Evolutionary conservation across 2,329 filamentous ascomycete genomes (phyloP).

Genomic region (Monosporascus sp.): DNA sequence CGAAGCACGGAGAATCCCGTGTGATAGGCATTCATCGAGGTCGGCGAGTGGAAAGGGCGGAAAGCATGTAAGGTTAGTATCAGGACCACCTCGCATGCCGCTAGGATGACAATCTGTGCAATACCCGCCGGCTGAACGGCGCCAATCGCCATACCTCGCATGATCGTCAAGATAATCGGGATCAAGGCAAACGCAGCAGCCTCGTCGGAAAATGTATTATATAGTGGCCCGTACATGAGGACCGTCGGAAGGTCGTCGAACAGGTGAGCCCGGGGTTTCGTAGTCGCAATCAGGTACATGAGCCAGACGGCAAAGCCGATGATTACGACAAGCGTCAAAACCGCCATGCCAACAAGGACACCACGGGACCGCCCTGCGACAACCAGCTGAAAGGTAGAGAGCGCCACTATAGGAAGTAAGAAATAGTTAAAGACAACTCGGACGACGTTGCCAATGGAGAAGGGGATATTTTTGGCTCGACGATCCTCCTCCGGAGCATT

Average conservation of each 20-base stretch:
- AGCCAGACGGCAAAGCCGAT: slow-evolving; percentile 73
- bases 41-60: slow-evolving; percentile 81
- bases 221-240: slow-evolving; percentile 83
- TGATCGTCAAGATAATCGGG: slow-evolving; percentile 75
- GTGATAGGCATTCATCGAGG: slow-evolving; percentile 97
- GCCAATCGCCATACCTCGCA: slow-evolving; percentile 85
- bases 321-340: slow-evolving; percentile 66
- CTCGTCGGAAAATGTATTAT: slow-evolving; percentile 96
- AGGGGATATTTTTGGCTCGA: slow-evolving; percentile 85
- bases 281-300: slow-evolving; percentile 71
- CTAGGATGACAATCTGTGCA: slow-evolving; percentile 84
- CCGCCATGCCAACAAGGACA: slow-evolving; percentile 69
- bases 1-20: slow-evolving; percentile 75
- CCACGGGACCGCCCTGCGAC: slow-evolving; percentile 62
- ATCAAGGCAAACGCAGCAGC: slow-evolving; percentile 86
- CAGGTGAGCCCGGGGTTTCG: slow-evolving; percentile 76
- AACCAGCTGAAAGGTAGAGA: slow-evolving; percentile 90
- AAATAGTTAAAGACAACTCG: slow-evolving; percentile 92
- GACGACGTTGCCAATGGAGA: slow-evolving; percentile 72
- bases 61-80: slow-evolving; percentile 85
- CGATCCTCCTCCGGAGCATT: slow-evolving; percentile 79
- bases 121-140: slow-evolving; percentile 90
- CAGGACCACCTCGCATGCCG: slow-evolving; percentile 89
- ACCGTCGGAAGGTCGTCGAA: slow-evolving; percentile 93
- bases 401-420: slow-evolving; percentile 74